Conservation (phyloP, 768 basidiomycete genomes). For the Leccinellum albellum region DNA sequence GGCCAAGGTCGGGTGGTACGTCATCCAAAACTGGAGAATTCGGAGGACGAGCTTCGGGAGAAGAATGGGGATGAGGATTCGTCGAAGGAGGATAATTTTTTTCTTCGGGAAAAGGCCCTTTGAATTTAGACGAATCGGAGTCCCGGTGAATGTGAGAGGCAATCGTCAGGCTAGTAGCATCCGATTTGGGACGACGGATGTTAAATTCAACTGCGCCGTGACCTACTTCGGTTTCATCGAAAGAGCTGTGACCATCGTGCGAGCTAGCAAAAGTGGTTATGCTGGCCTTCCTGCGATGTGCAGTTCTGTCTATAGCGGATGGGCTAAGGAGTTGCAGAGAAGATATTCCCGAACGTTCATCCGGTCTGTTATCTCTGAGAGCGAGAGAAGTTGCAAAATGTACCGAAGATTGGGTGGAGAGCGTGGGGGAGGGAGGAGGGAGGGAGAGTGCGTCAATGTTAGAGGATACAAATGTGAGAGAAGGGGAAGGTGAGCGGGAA, state of each 20-base stretch:
- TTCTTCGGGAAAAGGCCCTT: slow-evolving; percentile 1
- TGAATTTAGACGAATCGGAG: slow-evolving; percentile 31
- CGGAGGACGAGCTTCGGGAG: slow-evolving; percentile 15
- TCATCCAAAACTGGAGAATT: slow-evolving; percentile 35
- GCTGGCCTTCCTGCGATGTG: slow-evolving; percentile 56
- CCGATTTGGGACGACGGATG: slow-evolving; percentile 35
- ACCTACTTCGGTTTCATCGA: slow-evolving; percentile 51
- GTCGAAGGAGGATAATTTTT: slow-evolving; percentile 12
- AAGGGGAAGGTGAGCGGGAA: slow-evolving; percentile 28
- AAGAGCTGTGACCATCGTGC: slow-evolving; percentile 31
- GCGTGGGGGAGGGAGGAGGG: slow-evolving; percentile 71
- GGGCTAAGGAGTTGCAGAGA: slow-evolving; percentile 51
- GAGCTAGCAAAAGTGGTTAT: slow-evolving; percentile 51
- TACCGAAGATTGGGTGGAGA: slow-evolving; percentile 61
- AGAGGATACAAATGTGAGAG: slow-evolving; percentile 33
- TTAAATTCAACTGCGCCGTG: slow-evolving; percentile 28
- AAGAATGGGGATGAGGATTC: slow-evolving; percentile 22
- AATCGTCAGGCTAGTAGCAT: slow-evolving; percentile 32
- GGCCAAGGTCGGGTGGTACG: slow-evolving; percentile 51
- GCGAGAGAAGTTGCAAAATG: slow-evolving; percentile 55
- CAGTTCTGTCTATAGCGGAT: slow-evolving; percentile 28
- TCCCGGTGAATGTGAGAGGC: slow-evolving; percentile 39
- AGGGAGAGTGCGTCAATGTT: slow-evolving; percentile 40
- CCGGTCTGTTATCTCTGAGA: slow-evolving; percentile 67
- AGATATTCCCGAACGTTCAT: slow-evolving; percentile 48